Conservation (phyloP, 306 rosid genomes). For the Echinosophora koreensis region DNA sequence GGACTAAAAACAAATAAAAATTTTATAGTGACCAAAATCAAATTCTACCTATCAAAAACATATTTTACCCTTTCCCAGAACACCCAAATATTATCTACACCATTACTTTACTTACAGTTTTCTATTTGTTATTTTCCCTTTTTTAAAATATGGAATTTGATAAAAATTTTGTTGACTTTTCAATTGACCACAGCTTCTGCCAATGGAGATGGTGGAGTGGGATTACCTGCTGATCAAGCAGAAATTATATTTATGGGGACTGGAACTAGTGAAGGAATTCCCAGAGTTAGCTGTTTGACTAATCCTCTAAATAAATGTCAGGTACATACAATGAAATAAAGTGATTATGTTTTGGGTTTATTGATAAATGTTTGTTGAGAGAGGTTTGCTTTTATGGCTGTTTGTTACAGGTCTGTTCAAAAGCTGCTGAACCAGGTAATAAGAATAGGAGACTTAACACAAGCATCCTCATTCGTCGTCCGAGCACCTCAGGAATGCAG, state of each 20-base stretch:
- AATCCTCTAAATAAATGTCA: constrained; percentile 75
- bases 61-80: too few relatives aligned
- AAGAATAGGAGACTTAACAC: constrained; percentile 92
- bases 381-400: constrained; percentile 29
- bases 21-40: too few relatives aligned
- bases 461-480: constrained; percentile 77
- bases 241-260: constrained; percentile 85
- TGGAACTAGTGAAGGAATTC: constrained; percentile 98
- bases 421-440: constrained; percentile 78
- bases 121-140: too few relatives aligned
- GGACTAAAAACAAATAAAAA: too few relatives aligned
- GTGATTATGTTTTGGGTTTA: constrained; percentile 30
- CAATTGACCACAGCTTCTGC: constrained; percentile 54
- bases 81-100: too few relatives aligned
- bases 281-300: constrained; percentile 88
- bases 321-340: constrained; percentile 50
- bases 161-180: constrained; percentile 43
- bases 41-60: too few relatives aligned
- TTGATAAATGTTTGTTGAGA: constrained; percentile 2
- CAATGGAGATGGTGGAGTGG: constrained; percentile 45
- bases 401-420: constrained; percentile 70
- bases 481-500: constrained; percentile 59
- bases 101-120: too few relatives aligned
- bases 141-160: neutral
- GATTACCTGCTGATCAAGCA: constrained; percentile 51